Percentiles rank a stretch among this genome's conserved stretches.
phyloP scores from a whole-genome alignment of 2,329 filamentous ascomycete species.

The Penicillium griseofulvum region DNA sequence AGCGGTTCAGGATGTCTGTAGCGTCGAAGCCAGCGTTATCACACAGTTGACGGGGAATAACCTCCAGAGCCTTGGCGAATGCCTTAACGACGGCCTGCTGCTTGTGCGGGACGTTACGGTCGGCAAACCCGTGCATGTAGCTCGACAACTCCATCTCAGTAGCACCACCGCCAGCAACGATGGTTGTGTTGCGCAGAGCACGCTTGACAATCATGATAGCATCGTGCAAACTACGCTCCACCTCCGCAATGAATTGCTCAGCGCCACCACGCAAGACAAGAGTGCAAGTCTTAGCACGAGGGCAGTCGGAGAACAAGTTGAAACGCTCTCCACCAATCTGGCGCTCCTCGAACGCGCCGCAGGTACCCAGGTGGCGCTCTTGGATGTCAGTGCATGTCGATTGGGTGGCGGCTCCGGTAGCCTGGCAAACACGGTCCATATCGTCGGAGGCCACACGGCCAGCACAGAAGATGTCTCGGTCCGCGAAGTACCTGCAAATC shows the following conservation, averaged over 20 bases:
- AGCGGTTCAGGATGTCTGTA: constrained; percentile 93
- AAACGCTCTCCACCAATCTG: constrained; percentile 97
- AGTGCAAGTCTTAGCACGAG: constrained; percentile 93
- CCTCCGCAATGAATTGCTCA: constrained; percentile 98
- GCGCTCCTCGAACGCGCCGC: constrained; percentile 86
- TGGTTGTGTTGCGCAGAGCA: constrained; percentile 88
- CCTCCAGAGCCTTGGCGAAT: constrained; percentile 94
- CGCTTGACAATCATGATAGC: constrained; percentile 99
- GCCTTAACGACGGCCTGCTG: constrained; percentile 97
- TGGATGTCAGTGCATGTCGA: constrained; percentile 96
- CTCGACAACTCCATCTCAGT: constrained; percentile 95
- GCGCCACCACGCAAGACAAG: constrained; percentile 91
- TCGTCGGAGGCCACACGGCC: constrained; percentile 88
- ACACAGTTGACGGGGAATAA: constrained; percentile 94
- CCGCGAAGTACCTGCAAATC: constrained; percentile 71
- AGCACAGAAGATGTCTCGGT: constrained; percentile 97
- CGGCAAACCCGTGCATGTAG: constrained; percentile 87
- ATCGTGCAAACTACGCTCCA: constrained; percentile 95
- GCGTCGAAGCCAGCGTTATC: constrained; percentile 98
- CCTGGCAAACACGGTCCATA: constrained; percentile 93
- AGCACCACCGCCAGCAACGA: constrained; percentile 92
- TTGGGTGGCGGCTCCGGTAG: constrained; percentile 86
- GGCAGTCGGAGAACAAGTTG: constrained; percentile 98
- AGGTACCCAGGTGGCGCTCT: constrained; percentile 82
- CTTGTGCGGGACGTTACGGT: constrained; percentile 89